Evolutionary conservation across 2,329 filamentous ascomycete genomes (phyloP).

Genomic region (Scedosporium boydii): DNA sequence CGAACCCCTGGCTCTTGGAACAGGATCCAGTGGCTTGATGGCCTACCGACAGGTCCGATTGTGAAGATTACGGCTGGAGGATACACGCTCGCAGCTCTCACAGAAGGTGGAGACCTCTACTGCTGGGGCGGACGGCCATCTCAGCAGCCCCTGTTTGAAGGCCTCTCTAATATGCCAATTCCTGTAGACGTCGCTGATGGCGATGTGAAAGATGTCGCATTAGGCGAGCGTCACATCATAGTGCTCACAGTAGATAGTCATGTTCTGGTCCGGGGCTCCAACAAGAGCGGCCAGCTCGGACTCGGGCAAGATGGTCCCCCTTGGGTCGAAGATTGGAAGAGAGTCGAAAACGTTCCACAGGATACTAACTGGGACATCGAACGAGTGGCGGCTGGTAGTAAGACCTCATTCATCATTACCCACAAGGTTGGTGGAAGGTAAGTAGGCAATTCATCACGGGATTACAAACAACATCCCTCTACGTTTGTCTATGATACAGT

Average conservation of each 20-base stretch:
- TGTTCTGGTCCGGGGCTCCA: slow-evolving; percentile 47
- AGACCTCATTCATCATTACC: slow-evolving; percentile 35
- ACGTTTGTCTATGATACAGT: slow-evolving; percentile 27
- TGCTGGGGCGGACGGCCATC: slow-evolving; percentile 40
- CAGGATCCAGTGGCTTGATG: slow-evolving; percentile 36
- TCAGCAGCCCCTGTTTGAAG: slow-evolving; percentile 6
- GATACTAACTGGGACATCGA: slow-evolving; percentile 19
- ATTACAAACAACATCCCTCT: slow-evolving; percentile 1
- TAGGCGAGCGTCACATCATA: slow-evolving; percentile 51
- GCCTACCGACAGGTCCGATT: slow-evolving; percentile 41
- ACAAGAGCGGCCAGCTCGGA: slow-evolving; percentile 51
- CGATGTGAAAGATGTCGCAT: slow-evolving; percentile 46
- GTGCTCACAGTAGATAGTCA: slow-evolving; percentile 38
- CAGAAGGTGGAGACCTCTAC: slow-evolving; percentile 48
- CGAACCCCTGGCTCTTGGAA: slow-evolving; percentile 21
- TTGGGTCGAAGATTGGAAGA: slow-evolving; percentile 24
- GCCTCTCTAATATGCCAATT: slow-evolving; percentile 20
- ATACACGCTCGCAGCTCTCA: slow-evolving; percentile 49
- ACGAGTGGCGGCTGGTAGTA: slow-evolving; percentile 38
- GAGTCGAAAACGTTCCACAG: slow-evolving; percentile 19
- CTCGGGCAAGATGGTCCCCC: slow-evolving; percentile 16
- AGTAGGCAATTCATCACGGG: neutral
- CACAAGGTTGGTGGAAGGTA: neutral
- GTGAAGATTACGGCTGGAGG: slow-evolving; percentile 45
- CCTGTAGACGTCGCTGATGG: slow-evolving; percentile 34